Conservation (phyloP, 768 basidiomycete species). For the Clathrus columnatus region DNA sequence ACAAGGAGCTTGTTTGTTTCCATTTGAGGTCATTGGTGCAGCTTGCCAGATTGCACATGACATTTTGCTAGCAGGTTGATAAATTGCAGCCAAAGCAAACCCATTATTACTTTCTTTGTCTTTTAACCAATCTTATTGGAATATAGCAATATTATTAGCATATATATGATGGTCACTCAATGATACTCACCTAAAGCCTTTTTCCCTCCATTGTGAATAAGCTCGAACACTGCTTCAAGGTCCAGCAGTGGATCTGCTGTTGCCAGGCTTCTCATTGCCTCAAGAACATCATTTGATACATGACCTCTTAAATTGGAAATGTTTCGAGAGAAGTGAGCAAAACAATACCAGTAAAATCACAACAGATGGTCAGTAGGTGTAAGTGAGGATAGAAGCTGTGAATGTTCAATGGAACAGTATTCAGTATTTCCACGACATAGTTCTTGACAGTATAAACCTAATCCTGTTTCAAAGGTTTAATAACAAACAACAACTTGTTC, state of each 20-base stretch:
- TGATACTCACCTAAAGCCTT: slow-evolving; percentile 17
- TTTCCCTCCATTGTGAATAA: slow-evolving; percentile 16
- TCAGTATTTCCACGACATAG: too few species aligned
- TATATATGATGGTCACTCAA: not conserved
- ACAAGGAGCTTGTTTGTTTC: slow-evolving; percentile 19
- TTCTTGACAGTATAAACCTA: too few species aligned
- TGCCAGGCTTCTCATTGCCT: slow-evolving; percentile 21
- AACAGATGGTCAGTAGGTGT: slow-evolving; percentile 21
- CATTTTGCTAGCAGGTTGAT: slow-evolving; percentile 21
- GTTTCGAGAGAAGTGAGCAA: slow-evolving; percentile 18
- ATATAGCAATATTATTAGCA: not conserved
- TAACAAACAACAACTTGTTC: too few species aligned
- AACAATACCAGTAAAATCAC: slow-evolving; percentile 18
- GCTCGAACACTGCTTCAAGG: slow-evolving; percentile 11
- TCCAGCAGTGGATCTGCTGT: slow-evolving; percentile 16
- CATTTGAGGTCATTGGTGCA: slow-evolving; percentile 17
- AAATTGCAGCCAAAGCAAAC: slow-evolving; percentile 21
- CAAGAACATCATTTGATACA: not conserved
- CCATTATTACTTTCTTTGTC: slow-evolving; percentile 16
- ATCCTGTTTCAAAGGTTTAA: too few species aligned
- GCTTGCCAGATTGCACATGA: slow-evolving; percentile 22
- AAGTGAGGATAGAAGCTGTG: not conserved
- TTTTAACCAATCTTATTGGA: slow-evolving; percentile 20
- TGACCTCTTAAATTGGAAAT: slow-evolving; percentile 11
- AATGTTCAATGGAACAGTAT: too few species aligned